phyloP scores from a whole-genome alignment of 2,329 filamentous ascomycete genomes.

The Penicillium brevicompactum region DNA sequence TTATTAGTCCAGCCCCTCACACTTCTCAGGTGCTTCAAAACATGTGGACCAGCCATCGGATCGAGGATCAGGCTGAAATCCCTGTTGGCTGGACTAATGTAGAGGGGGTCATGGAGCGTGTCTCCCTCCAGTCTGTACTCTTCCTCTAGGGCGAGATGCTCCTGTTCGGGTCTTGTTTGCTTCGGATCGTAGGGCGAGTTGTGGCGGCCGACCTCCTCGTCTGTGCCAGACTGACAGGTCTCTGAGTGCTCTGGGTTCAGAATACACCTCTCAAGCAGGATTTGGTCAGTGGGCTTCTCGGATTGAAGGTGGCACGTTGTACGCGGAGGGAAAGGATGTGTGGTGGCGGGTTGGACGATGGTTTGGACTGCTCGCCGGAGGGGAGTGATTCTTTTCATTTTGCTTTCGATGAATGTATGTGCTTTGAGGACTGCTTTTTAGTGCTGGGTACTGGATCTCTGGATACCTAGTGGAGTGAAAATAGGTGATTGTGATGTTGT shows the following conservation, averaged over 20 bases:
- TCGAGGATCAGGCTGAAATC: slow-evolving; percentile 24
- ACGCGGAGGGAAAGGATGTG: not conserved
- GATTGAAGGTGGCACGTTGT: slow-evolving; percentile 1
- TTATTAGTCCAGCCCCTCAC: slow-evolving; percentile 29
- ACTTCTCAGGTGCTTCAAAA: slow-evolving; percentile 19
- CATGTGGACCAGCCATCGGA: slow-evolving; percentile 19
- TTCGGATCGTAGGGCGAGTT: slow-evolving; percentile 29
- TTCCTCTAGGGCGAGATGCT: slow-evolving; percentile 22
- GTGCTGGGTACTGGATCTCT: not conserved
- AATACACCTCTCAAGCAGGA: slow-evolving; percentile 16
- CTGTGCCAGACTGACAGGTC: slow-evolving; percentile 28
- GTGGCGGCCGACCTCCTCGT: slow-evolving; percentile 29
- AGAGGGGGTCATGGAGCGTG: slow-evolving; percentile 20
- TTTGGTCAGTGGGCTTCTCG: not conserved
- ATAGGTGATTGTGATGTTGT: not conserved
- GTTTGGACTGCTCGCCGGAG: not conserved
- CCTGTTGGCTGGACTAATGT: slow-evolving; percentile 26
- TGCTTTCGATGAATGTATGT: not conserved
- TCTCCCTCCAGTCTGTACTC: slow-evolving; percentile 26
- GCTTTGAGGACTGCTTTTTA: not conserved
- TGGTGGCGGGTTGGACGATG: not conserved
- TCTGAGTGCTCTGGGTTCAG: slow-evolving; percentile 24
- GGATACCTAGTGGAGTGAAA: too few relatives aligned
- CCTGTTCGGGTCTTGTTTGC: slow-evolving; percentile 22
- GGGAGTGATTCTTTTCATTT: not conserved